Evolutionary conservation across 805 yeast genomes (phyloP).

Genomic region (Ogataea pignaliae): DNA sequence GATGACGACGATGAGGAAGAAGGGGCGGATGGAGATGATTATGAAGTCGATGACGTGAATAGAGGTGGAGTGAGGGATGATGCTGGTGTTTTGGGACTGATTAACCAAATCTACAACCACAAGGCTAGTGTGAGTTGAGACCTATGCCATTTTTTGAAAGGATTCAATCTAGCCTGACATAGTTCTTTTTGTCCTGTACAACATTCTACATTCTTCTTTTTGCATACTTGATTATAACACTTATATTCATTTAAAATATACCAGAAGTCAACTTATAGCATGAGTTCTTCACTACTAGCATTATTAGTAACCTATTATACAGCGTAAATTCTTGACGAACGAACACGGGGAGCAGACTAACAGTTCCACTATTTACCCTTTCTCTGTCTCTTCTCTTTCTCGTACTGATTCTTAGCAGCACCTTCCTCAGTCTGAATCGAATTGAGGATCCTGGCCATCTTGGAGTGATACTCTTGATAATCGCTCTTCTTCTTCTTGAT

Average conservation of each 20-base stretch:
- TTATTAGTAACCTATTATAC: background rate
- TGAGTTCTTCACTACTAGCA: background rate
- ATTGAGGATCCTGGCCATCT: slow-evolving; percentile 83
- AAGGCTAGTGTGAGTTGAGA: slow-evolving; percentile 24
- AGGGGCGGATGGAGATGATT: slow-evolving; percentile 17
- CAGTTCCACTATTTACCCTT: slow-evolving; percentile 33
- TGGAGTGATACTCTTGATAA: slow-evolving; percentile 77
- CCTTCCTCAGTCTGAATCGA: slow-evolving; percentile 92
- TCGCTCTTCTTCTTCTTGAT: slow-evolving; percentile 71
- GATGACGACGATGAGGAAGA: slow-evolving; percentile 33
- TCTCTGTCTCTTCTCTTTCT: slow-evolving; percentile 71
- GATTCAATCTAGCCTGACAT: background rate
- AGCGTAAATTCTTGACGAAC: background rate
- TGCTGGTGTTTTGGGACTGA: slow-evolving; percentile 59
- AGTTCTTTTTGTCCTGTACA: background rate
- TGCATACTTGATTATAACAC: no score
- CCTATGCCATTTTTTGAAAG: no score
- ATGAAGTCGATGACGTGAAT: slow-evolving; percentile 24
- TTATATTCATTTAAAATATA: no score
- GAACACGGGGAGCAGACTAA: background rate
- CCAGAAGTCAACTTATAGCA: no score
- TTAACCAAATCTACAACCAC: slow-evolving; percentile 72
- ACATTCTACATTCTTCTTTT: background rate
- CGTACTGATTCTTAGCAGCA: slow-evolving; percentile 88
- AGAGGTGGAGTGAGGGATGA: slow-evolving; percentile 29